Evolutionary conservation across 805 yeast species (phyloP), one percentile per base, ranked within the genome.

Genomic region (Isabelozyma rhagii): DNA sequence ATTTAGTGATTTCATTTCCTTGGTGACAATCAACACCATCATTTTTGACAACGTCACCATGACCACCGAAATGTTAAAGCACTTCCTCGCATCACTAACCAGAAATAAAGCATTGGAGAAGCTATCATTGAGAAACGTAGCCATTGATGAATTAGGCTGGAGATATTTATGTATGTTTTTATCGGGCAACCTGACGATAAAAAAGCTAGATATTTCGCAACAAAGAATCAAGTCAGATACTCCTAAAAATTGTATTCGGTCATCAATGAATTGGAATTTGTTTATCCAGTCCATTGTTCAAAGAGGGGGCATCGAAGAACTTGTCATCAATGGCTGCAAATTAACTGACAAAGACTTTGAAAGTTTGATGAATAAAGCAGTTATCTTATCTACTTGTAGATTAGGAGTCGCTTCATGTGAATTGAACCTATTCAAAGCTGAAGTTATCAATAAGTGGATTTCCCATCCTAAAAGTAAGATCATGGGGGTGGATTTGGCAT

Each of bases 321-420:
- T 81, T 49, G 85, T 81, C 13, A 73, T 81, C 46, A 80, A 81
- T 54, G 85, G 85, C 1, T 81, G 84, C 58, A 76, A 77, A 53
- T 59, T 81, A 41, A 59, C 71, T 2, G 77, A 75, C 51, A 64
- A 61, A 3, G 71, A 67, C 36, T 80, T 80, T 52, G 57, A 63
- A 36, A 61, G 65, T 8, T 65, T 81, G 43, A 68, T 81, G 21
- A 63, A 63, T 8, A 66, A 64, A 21, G 81, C 82, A 0, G 65
- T 80, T 11, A 55, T 59, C 11, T 51, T 70, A 18, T 64, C 70
- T 13, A 81, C 85, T 0, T 72, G 71, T 60, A 64, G 85, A 51
- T 60, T 81, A 27, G 85, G 85, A 3, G 66, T 81, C 17, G 85
- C 85, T 0, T 69, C 79, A 2, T 75, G 75, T n/a, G 79, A 76